Base-by-base conservation (phyloP, 2,329 filamentous ascomycete species). In the Talaromyces islandicus region DNA sequence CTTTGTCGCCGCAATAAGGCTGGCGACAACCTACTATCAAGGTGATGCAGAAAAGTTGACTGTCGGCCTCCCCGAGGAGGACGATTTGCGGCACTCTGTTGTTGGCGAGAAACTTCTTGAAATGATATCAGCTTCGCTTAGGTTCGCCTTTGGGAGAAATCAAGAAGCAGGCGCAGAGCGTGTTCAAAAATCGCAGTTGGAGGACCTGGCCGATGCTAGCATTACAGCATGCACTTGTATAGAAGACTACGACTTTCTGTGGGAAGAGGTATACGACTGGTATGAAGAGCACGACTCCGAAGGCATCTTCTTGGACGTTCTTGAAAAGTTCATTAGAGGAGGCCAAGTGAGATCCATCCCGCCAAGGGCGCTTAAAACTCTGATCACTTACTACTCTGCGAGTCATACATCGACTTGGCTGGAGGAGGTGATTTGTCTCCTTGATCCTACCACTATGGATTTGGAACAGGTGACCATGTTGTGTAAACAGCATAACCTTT, bases 21-120 rank as follows among this genome's bases (percentile, higher is more conserved):
- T 99, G 61, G 95, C 93, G 10, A 96, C 92, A 0, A 89, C 89
- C 0, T 99, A 97, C 74, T 97, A 96, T 71, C 88, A 86, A 7
- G 94, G 94, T 25, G 87, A 92, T 69, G 86, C 91, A n/a, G 91
- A 97, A 73, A 97, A 94, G 73, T 83, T 97, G 56, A 97, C 94
- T 0, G 90, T 99, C 58, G 94, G 94, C 0, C 79, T 99, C 10
- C 93, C 95, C 0, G 92, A 97, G 70, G 90, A 97, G 69, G 83
- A 91, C 59, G 74, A 73, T 3, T 73, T 90, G 52, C 84, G 94
- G 50, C 91, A 96, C 71, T 81, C 83, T 12, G 86, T 97, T 75
- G 93, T 99, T 4, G 86, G 84, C 67, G 91, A 96, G 69, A 96
- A 94, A 70, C 80, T 99, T 4, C 79, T 96, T 67, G 93, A 97